Conservation (phyloP, 352 stramenopile genomes). For the Phytophthora hibernalis region DNA sequence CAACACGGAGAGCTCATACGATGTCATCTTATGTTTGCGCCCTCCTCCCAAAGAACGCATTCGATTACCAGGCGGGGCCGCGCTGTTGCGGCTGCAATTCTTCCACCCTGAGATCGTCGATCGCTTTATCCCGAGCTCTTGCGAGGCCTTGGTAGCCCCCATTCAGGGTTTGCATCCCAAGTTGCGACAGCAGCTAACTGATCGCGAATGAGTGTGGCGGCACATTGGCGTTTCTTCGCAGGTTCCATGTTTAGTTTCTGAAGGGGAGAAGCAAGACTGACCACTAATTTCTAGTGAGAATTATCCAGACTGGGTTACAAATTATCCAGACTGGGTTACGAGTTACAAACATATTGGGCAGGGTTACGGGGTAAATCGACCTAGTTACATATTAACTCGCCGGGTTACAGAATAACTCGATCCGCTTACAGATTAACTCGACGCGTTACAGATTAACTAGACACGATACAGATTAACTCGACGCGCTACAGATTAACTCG, state of each 20-base stretch:
- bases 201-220: not conserved
- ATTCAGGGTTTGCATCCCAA: not conserved
- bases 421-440: too few relatives aligned
- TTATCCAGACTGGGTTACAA: not conserved
- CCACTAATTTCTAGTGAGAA: not conserved
- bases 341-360: not conserved
- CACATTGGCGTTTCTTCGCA: not conserved
- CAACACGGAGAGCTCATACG: not conserved
- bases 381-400: not conserved
- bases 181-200: not conserved
- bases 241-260: not conserved
- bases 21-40: not conserved
- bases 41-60: not conserved
- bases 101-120: not conserved
- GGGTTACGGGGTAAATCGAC: not conserved
- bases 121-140: not conserved
- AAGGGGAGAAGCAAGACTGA: not conserved
- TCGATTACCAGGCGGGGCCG: not conserved
- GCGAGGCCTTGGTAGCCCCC: not conserved
- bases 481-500: too few relatives aligned
- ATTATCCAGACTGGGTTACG: too few relatives aligned
- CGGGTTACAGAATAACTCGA: too few relatives aligned
- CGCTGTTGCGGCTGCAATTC: not conserved
- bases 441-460: too few relatives aligned
- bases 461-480: too few relatives aligned